A percentile compares a stretch with the other conserved stretches of the same genome.
These are phyloP conservation scores for Populus deltoides DNA, from an alignment of 345 rosid species.

Conservation along the genomic window DNA sequence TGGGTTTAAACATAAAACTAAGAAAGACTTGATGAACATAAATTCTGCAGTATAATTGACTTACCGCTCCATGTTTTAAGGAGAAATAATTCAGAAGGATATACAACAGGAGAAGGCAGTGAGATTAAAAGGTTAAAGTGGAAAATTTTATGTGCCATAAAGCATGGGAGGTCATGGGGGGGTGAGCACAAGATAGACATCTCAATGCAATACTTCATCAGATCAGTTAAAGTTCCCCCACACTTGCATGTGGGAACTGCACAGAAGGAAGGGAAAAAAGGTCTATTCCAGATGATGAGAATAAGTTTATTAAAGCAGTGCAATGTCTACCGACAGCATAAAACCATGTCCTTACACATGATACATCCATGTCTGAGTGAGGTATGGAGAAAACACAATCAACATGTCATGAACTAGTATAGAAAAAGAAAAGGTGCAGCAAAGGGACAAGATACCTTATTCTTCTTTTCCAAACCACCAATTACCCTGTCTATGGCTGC, in stretches of 20 bases:
- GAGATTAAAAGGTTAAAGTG: no score
- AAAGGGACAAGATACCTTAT: slow-evolving; percentile 49
- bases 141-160: no score
- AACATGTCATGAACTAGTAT: not conserved
- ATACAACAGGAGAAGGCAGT: no score
- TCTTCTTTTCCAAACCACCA: slow-evolving; percentile 98
- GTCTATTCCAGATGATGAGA: no score
- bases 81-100: not conserved
- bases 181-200: no score
- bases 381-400: not conserved
- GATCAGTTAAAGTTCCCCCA: not conserved
- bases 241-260: no score
- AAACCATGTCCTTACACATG: no score
- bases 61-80: not conserved
- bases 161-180: no score
- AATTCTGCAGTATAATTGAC: not conserved
- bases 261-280: not conserved
- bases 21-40: not conserved
- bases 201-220: not conserved
- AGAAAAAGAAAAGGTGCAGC: not conserved
- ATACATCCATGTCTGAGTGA: not conserved
- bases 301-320: no score
- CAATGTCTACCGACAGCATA: no score
- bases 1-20: not conserved
- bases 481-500: slow-evolving; percentile 92